Base-by-base conservation (phyloP, 2,329 filamentous ascomycete species). In the Colletotrichum orbiculare region DNA sequence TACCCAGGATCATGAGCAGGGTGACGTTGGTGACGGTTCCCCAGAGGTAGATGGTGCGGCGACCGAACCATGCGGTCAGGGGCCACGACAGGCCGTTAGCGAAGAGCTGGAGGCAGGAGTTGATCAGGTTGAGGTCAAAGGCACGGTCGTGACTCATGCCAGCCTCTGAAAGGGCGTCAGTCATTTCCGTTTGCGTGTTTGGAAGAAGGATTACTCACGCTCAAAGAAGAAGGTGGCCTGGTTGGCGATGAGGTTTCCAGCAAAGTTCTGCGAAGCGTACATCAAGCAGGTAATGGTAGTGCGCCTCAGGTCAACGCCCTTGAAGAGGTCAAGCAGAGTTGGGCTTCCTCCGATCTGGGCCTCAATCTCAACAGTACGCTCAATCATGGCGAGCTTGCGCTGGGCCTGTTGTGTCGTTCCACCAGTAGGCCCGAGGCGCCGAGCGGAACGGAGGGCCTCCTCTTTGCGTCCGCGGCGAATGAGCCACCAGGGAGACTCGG, bases 211-310 rank as follows among this genome's bases (percentile, higher is more conserved):
- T 72, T 71, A 65, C 69, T 74, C 58, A 76, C 76, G 76, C 65
- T 81, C 72, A 54, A 88, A 88, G 75, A 88, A 88, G 74, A 84
- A 88, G 53, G 85, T 84, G 5, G 86, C 85, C 71, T 88, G 85
- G 72, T 88, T 88, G 71, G 85, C 85, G 68, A 88, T 88, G 46
- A 88, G 71, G 71, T 88, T 88, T 71, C 86, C 86, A 1, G 86
- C 84, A 52, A 88, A 76, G 71, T 88, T 87, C 74, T 88, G 85
- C 17, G 85, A 81, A 1, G 83, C 83, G 74, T 87, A 88, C 8
- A 87, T 82, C 79, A 81, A 76, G 70, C 83, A 87, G 4, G 84
- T 83, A 64, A 88, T 87, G 55, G 81, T 72, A 3, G 85, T 87
- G 64, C 85, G 83, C 72, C 82, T 80, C 54, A 75, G 76, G 67